These are phyloP conservation scores for Murraya koenigii DNA, from an alignment of 345 rosid genomes.

Conservation along the genomic window DNA sequence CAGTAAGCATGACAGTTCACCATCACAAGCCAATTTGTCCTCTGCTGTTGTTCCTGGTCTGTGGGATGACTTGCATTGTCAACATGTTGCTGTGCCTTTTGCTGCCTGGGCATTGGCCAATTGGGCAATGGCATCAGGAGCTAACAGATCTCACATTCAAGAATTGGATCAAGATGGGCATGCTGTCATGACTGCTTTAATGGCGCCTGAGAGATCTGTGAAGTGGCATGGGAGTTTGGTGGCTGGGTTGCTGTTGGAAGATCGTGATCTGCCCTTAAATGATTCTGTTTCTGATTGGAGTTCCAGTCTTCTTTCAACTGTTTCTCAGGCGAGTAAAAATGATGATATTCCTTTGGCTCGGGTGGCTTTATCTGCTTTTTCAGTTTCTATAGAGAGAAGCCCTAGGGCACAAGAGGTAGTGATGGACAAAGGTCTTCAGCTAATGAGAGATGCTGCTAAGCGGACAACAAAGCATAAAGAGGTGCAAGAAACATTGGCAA, in stretches of 20 bases:
- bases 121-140: constrained; percentile 95
- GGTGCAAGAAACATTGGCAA: constrained; percentile 85
- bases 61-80: constrained; percentile 97
- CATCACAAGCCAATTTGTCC: constrained; percentile 54
- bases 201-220: constrained; percentile 98
- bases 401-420: constrained; percentile 55
- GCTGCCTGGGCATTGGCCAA: constrained; percentile 98
- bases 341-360: constrained; percentile 80
- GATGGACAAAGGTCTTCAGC: constrained; percentile 81
- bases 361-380: constrained; percentile 85
- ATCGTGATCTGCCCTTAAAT: constrained; percentile 69
- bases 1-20: constrained; percentile 50
- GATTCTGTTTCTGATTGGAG: constrained; percentile 94
- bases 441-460: constrained; percentile 78
- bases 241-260: constrained; percentile 82
- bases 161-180: constrained; percentile 86
- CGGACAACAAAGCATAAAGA: constrained; percentile 59
- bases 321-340: constrained; percentile 72
- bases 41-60: constrained; percentile 93
- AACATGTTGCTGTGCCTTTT: constrained; percentile 99
- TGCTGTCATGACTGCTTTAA: constrained; percentile 84
- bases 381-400: constrained; percentile 83
- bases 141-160: constrained; percentile 77
- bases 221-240: constrained; percentile 99
- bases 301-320: constrained; percentile 79